phyloP scores from a whole-genome alignment of 208 protist genomes.

The Acanthamoeba castellanii region DNA sequence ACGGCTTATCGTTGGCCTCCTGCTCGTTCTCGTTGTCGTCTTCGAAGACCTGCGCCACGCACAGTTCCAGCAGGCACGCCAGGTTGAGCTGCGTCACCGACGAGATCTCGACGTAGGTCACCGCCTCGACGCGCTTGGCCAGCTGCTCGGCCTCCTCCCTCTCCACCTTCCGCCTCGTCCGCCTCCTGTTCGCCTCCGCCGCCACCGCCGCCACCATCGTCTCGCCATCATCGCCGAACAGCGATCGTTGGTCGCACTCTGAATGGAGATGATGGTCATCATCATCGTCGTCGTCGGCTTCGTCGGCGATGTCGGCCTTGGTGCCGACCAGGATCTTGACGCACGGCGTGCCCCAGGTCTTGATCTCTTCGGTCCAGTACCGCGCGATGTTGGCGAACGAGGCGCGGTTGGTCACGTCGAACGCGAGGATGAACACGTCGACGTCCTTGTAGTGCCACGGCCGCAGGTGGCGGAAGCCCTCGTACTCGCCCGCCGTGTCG shows the following conservation, averaged over 20 bases:
- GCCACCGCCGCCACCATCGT: neutral
- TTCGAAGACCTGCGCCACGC: constrained; percentile 21
- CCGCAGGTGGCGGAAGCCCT: constrained; percentile 29
- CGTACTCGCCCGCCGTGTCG: constrained; percentile 17
- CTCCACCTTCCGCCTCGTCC: constrained; percentile 43
- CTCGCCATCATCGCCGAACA: neutral
- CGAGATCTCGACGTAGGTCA: constrained; percentile 93
- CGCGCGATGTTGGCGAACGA: constrained; percentile 7
- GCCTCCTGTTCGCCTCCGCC: neutral
- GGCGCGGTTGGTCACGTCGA: neutral
- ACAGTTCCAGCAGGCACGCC: constrained; percentile 90
- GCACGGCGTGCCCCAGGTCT: neutral
- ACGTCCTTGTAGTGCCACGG: constrained; percentile 42
- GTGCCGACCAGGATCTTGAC: constrained; percentile 5
- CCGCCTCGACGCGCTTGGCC: constrained; percentile 89
- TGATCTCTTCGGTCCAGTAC: constrained; percentile 13
- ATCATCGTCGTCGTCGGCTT: neutral
- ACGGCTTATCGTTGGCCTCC: neutral
- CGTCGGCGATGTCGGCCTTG: constrained; percentile 1
- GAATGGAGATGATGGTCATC: neutral
- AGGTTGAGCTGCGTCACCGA: constrained; percentile 92
- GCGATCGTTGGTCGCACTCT: neutral
- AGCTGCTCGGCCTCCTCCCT: constrained; percentile 77
- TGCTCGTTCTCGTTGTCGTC: neutral
- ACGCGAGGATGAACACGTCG: constrained; percentile 9